phyloP scores from a whole-genome alignment of 1,284 basidiomycete species.

The Naganishia sp. region DNA sequence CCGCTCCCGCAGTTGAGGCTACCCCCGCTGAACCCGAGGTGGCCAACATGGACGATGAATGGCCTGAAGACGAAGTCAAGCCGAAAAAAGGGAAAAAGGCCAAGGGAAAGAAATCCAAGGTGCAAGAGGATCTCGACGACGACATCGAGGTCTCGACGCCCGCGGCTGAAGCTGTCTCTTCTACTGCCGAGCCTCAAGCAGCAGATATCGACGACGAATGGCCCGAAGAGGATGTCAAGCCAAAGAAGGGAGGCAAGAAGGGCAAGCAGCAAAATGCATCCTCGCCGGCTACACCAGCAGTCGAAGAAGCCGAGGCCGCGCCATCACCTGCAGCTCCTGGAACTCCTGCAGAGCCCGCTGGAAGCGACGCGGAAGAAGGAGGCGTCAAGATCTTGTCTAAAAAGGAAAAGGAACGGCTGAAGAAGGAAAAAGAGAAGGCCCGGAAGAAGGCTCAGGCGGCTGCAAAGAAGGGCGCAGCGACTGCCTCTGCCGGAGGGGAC shows the following conservation, averaged over 20 bases:
- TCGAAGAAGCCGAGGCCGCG: slow-evolving; percentile 48
- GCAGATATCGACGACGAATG: slow-evolving; percentile 40
- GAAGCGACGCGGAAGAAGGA: slow-evolving; percentile 73
- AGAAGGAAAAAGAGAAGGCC: slow-evolving; percentile 94
- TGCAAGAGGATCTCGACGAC: slow-evolving; percentile 45
- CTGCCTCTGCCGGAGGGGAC: slow-evolving; percentile 44
- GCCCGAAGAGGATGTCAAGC: slow-evolving; percentile 42
- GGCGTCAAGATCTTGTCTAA: slow-evolving; percentile 73
- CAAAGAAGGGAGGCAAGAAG: slow-evolving; percentile 54
- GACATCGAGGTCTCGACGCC: slow-evolving; percentile 21
- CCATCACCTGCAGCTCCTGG: slow-evolving; percentile 37
- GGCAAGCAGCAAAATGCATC: slow-evolving; percentile 49
- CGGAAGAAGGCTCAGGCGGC: slow-evolving; percentile 93
- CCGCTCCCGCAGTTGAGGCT: slow-evolving; percentile 36
- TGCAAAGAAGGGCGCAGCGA: slow-evolving; percentile 68
- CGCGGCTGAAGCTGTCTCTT: slow-evolving; percentile 35
- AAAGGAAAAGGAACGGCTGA: slow-evolving; percentile 90
- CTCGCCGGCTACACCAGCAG: slow-evolving; percentile 32
- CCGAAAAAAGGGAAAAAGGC: slow-evolving; percentile 58
- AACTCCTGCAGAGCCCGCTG: slow-evolving; percentile 49
- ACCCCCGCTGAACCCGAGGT: slow-evolving; percentile 55
- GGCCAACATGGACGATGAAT: slow-evolving; percentile 39
- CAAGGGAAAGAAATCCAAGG: slow-evolving; percentile 49
- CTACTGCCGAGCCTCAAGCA: slow-evolving; percentile 55
- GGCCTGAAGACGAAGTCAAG: slow-evolving; percentile 42